A percentile compares a stretch with the other conserved stretches of the same genome.
Evolutionary conservation across 2,329 filamentous ascomycete species (phyloP).

Genomic region (Epichloe gansuensis): DNA sequence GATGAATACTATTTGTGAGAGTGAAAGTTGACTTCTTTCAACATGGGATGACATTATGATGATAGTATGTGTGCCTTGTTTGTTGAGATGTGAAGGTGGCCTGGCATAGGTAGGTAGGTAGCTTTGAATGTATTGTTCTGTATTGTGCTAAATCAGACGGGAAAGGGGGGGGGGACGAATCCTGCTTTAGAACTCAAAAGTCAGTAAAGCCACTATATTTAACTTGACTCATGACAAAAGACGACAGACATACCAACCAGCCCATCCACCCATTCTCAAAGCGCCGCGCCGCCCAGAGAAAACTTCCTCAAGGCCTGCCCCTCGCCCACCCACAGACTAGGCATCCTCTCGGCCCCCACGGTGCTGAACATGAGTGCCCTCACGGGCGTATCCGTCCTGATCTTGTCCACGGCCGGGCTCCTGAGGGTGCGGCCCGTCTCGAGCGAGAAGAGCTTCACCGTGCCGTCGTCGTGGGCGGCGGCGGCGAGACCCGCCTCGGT

Average conservation of each 20-base stretch:
- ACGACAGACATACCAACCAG: too few species aligned
- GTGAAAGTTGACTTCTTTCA: too few species aligned
- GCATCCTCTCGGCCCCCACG: conserved; percentile 27
- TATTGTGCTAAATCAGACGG: too few species aligned
- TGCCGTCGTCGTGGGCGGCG: conserved; percentile 38
- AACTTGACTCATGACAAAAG: too few species aligned
- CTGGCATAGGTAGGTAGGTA: too few species aligned
- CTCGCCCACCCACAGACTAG: conserved; percentile 35
- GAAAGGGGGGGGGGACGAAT: too few species aligned
- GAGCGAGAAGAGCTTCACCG: conserved; percentile 36
- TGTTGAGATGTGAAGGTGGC: too few species aligned
- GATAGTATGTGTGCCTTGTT: too few species aligned
- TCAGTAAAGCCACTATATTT: too few species aligned
- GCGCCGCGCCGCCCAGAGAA: conserved; percentile 24
- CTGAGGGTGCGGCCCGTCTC: conserved; percentile 28
- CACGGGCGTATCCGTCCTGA: conserved; percentile 21
- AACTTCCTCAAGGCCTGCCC: conserved; percentile 28
- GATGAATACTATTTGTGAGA: neutral
- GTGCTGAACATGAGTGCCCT: conserved; percentile 32
- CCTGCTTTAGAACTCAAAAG: too few species aligned
- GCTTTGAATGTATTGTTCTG: too few species aligned
- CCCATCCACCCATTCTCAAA: conserved; percentile 20
- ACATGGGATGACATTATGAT: too few species aligned
- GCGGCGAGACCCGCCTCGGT: conserved; percentile 36
- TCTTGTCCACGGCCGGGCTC: conserved; percentile 12